A percentile compares a stretch with the other conserved stretches of the same genome.
Conservation (phyloP, 495 filamentous ascomycete species). For the Xylaria scruposa region DNA sequence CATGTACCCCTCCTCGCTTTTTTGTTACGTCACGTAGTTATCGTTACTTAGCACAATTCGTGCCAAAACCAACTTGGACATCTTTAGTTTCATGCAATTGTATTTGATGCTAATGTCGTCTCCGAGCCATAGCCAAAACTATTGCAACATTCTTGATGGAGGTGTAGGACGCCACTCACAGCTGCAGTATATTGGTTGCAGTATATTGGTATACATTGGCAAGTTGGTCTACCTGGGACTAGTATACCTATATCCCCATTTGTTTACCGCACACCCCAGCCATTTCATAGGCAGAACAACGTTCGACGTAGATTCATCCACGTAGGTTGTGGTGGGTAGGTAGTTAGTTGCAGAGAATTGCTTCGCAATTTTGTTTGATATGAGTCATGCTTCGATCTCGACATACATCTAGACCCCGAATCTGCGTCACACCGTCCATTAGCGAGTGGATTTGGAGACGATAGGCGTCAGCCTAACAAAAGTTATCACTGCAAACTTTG, state of each 20-base stretch:
- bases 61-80: no score
- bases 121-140: background rate
- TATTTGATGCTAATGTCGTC: background rate
- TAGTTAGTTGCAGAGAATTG: background rate
- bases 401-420: constrained; percentile 6
- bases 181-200: background rate
- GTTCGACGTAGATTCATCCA: background rate
- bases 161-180: no score
- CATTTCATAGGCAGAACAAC: background rate
- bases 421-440: constrained; percentile 3
- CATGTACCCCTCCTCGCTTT: background rate
- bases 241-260: background rate
- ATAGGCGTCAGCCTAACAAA: background rate
- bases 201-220: background rate
- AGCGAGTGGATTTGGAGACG: constrained; percentile 3
- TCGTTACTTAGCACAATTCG: background rate
- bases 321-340: constrained; percentile 3
- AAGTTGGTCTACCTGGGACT: background rate
- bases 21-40: constrained; percentile 6
- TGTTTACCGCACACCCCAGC: background rate
- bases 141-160: background rate
- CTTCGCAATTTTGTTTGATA: constrained; percentile 2
- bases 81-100: background rate
- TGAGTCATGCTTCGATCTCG: constrained; percentile 15
- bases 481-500: background rate